These are phyloP conservation scores for Epichloe baconii DNA, from an alignment of 2,329 filamentous ascomycete genomes.

Conservation along the genomic window DNA sequence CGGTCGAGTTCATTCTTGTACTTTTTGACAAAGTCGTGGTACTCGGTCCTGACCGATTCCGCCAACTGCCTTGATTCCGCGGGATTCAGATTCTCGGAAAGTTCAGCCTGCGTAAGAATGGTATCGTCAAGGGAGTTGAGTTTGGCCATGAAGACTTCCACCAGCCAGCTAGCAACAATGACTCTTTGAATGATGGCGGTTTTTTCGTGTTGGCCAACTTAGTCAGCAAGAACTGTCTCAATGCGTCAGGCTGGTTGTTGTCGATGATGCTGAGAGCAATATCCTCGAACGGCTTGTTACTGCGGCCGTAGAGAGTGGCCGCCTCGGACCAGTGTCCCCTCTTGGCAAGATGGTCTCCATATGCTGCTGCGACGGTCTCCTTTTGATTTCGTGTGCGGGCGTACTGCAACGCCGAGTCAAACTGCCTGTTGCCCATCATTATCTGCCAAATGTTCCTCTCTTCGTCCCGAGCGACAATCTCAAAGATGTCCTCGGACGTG, in stretches of 20 bases:
- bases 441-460: conserved; percentile 91
- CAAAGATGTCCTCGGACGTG: conserved; percentile 80
- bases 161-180: conserved; percentile 90
- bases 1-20: conserved; percentile 80
- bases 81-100: conserved; percentile 58
- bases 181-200: conserved; percentile 79
- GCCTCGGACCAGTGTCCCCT: conserved; percentile 78
- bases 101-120: conserved; percentile 76
- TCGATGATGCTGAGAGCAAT: conserved; percentile 87
- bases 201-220: conserved; percentile 72
- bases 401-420: conserved; percentile 76
- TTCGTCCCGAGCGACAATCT: conserved; percentile 83
- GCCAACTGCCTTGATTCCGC: conserved; percentile 62
- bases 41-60: conserved; percentile 59
- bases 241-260: conserved; percentile 74
- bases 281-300: conserved; percentile 94
- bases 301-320: conserved; percentile 81
- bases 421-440: conserved; percentile 75
- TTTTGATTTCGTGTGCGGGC: conserved; percentile 65
- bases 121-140: conserved; percentile 89
- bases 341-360: conserved; percentile 73
- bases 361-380: conserved; percentile 83
- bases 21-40: conserved; percentile 73
- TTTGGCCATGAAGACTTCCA: conserved; percentile 96
- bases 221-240: conserved; percentile 77